These are phyloP conservation scores for Starmerella floris DNA, from an alignment of 805 yeast species.

Conservation along the genomic window DNA sequence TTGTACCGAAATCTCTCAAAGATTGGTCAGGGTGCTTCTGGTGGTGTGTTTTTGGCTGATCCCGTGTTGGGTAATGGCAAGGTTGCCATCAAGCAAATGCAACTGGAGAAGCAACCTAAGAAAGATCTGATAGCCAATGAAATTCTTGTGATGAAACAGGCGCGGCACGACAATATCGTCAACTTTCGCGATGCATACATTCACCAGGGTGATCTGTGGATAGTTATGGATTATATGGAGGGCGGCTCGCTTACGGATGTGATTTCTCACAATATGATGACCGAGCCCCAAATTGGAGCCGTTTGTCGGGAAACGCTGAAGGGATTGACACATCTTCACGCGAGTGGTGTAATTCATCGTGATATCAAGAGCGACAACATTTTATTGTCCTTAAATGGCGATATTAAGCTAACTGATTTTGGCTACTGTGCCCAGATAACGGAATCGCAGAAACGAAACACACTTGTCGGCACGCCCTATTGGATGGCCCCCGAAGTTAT, in stretches of 20 bases:
- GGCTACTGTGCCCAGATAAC: constrained; percentile 93
- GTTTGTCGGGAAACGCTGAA: constrained; percentile 81
- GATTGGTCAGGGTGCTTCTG: constrained; percentile 93
- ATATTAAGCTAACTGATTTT: constrained; percentile 87
- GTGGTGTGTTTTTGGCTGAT: constrained; percentile 77
- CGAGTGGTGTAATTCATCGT: constrained; percentile 86
- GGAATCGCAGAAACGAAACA: constrained; percentile 70
- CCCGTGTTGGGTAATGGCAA: constrained; percentile 32
- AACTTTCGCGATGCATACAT: constrained; percentile 81
- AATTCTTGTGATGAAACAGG: constrained; percentile 87
- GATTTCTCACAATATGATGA: constrained; percentile 70
- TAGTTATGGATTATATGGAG: constrained; percentile 97
- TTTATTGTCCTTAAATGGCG: constrained; percentile 66
- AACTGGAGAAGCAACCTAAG: constrained; percentile 84
- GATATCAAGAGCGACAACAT: constrained; percentile 95
- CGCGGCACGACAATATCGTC: constrained; percentile 82
- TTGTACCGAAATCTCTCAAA: constrained; percentile 42
- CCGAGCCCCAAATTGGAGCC: constrained; percentile 90
- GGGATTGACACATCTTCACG: constrained; percentile 78
- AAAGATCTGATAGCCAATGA: constrained; percentile 91
- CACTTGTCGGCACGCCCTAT: constrained; percentile 98
- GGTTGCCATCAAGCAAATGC: constrained; percentile 96
- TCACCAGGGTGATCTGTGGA: constrained; percentile 62
- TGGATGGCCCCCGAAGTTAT: constrained; percentile 99
- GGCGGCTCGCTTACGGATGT: constrained; percentile 96